Evolutionary conservation across 2,329 filamentous ascomycete species (phyloP).

Genomic region (Magnaporthales sp.): DNA sequence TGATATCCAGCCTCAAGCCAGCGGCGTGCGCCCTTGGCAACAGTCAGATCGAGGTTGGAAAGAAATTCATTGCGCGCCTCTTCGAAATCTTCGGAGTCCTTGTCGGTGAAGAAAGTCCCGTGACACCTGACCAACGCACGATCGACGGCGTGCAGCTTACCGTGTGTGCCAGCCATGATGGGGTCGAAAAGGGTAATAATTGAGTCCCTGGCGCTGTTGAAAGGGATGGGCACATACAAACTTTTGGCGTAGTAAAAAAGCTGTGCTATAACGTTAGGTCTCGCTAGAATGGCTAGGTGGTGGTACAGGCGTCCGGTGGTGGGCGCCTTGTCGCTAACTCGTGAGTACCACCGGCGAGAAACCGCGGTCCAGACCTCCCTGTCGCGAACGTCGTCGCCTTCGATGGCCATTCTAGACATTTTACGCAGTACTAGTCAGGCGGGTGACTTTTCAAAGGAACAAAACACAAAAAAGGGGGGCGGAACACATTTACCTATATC

Average conservation of each 20-base stretch:
- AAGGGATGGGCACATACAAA: conserved; percentile 59
- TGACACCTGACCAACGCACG: conserved; percentile 54
- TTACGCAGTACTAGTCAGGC: not conserved
- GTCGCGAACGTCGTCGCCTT: conserved; percentile 68
- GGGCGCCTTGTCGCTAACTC: conserved; percentile 69
- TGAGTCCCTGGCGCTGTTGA: conserved; percentile 58
- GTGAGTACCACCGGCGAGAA: conserved; percentile 74
- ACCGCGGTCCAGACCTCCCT: conserved; percentile 77
- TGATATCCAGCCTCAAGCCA: conserved; percentile 47
- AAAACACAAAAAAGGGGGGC: not conserved
- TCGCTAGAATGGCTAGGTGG: conserved; percentile 71
- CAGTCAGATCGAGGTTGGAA: conserved; percentile 44
- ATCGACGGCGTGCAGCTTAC: conserved; percentile 37
- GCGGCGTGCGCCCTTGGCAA: conserved; percentile 38
- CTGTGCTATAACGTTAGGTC: conserved; percentile 62
- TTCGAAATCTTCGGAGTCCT: conserved; percentile 35
- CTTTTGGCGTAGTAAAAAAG: conserved; percentile 65
- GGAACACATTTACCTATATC: conserved; percentile 52
- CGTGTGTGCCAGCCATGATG: conserved; percentile 24
- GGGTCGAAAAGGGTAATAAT: conserved; percentile 63
- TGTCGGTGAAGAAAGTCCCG: conserved; percentile 52
- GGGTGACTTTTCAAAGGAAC: not conserved
- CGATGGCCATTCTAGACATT: conserved; percentile 75
- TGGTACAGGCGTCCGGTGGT: conserved; percentile 76
- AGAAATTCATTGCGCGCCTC: conserved; percentile 40